Percentiles rank a stretch among this genome's conserved stretches.
phyloP scores from a whole-genome alignment of 2,329 filamentous ascomycete species.

The Alternaria conjuncta region DNA sequence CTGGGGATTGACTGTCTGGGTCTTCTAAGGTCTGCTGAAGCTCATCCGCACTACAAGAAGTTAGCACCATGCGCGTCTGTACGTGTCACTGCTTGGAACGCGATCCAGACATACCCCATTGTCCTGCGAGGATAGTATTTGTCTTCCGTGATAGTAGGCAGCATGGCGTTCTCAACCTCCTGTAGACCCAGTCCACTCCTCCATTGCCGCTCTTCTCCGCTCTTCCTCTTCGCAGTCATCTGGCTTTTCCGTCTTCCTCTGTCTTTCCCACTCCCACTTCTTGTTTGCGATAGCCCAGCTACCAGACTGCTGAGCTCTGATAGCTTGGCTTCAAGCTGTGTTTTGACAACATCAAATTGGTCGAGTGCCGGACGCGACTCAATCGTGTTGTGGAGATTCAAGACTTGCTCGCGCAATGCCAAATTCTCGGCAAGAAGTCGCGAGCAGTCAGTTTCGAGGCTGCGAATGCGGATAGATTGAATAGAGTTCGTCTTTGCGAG shows the following conservation, averaged over 20 bases:
- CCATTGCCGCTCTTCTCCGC: constrained; percentile 64
- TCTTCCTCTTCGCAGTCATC: constrained; percentile 50
- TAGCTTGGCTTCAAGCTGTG: constrained; percentile 74
- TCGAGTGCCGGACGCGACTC: constrained; percentile 69
- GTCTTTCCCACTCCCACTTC: constrained; percentile 26
- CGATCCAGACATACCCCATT: constrained; percentile 64
- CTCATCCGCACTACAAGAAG: constrained; percentile 61
- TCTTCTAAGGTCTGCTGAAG: constrained; percentile 63
- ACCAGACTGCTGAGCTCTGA: constrained; percentile 73
- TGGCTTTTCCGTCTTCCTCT: constrained; percentile 56
- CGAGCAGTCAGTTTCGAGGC: constrained; percentile 76
- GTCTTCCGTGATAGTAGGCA: constrained; percentile 73
- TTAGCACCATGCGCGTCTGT: constrained; percentile 21
- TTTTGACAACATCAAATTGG: constrained; percentile 72
- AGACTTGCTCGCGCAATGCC: constrained; percentile 71
- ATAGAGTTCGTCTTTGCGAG: constrained; percentile 78
- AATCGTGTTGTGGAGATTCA: constrained; percentile 72
- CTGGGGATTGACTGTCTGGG: constrained; percentile 66
- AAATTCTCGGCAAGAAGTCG: constrained; percentile 81
- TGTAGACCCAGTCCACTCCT: constrained; percentile 54
- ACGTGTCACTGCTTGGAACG: background rate
- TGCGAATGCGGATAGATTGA: constrained; percentile 77
- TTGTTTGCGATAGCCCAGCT: constrained; percentile 63
- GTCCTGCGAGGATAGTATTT: constrained; percentile 72
- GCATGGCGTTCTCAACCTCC: constrained; percentile 59